Evolutionary conservation across 208 protist genomes (phyloP), one percentile per base, ranked within the genome.

Genomic region (Porcisia hertigi): DNA sequence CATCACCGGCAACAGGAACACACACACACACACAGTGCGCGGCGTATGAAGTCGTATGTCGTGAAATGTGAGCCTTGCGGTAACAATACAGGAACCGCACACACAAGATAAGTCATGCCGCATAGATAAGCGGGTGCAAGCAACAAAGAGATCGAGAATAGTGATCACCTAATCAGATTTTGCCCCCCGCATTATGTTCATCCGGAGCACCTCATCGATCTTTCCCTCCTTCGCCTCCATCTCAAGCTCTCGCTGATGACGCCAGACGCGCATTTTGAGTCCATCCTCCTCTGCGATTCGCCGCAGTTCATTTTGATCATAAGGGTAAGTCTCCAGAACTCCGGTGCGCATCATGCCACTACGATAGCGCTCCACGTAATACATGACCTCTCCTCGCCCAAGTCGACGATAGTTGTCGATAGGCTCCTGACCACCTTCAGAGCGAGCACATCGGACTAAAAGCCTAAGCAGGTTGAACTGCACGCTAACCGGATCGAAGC

Each of bases 181-280:
- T 74, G 18, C 20, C 57, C 36, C 55, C 25, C 82, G 83, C 65
- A 91, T 77, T 2, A 96, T 80, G 45, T 84, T 96, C 47, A 75
- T 75, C 16, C 86, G 87, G 54, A 96, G 57, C 23, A 92, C 73
- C 62, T 96, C 92, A 55, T 96, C 92, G 77, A 96, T 86, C 59
- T 88, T 89, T 1, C 86, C 88, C 72, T 92, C 75, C 62, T 85
- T 90, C 8, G 90, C 82, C 73, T 94, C 84, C 72, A 92, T 80
- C 71, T 96, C 89, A 0, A 94, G 62, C 53, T 92, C 86, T 16
- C 90, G 86, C 71, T 96, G 92, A 63, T 94, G 88, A 7, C 92
- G 81, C 89, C 89, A 96, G 2, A 96, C 89, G 69, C 92, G 89
- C 92, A 96, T 96, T 81, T 91, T 92, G 64, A 94, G 36, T 0